Evolutionary conservation across 352 stramenopile genomes (phyloP), one percentile per base, ranked within the genome.

Genomic region (Phytophthora vignae): DNA sequence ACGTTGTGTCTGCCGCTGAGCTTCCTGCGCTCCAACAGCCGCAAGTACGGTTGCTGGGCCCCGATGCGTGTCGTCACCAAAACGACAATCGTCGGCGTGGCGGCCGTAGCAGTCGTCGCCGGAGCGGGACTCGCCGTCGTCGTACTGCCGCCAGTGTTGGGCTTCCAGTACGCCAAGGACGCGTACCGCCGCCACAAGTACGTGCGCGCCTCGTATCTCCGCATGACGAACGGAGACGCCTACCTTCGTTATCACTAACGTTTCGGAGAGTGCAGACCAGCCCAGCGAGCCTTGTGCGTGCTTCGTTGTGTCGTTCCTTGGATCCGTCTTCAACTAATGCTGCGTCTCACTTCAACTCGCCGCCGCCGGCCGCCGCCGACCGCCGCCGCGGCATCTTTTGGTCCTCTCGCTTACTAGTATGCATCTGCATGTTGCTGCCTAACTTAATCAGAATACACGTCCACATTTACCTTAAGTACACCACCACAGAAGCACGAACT

Each of bases 1-100:
- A 91, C 77, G 44, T 54, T 96, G 56, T 96, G 88, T 69, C 62
- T 91, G 29, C 84, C 84, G 53, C 71, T 93, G 31, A 73, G 81
- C 14, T 94, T 96, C 58, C 63, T 90, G 25, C 74, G 77, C 52
- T 96, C 88, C 27, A 90, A 90, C 54, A 90, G 81, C 77, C 76
- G 66, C 54, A 87, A 83, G 27, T 89, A 78, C 42, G 88, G 88
- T 42, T 88, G 76, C 50, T 91, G 84, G 67, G 64, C 78, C 27
- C 87, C 88, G 7, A 70, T 96, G 67, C 88, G 87, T 7, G 83
- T 76, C 11, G 77, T 93, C 27, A 94, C 85, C 56, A 96, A 96
- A 78, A 87, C 79, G 31, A 75, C 78, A 0, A 79, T 94, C 14
- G 60, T 92, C 11, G 70, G 84, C 15, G 84, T 81, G 10, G 83